phyloP scores from a whole-genome alignment of 2,329 filamentous ascomycete genomes.

The Botrytis fabae region DNA sequence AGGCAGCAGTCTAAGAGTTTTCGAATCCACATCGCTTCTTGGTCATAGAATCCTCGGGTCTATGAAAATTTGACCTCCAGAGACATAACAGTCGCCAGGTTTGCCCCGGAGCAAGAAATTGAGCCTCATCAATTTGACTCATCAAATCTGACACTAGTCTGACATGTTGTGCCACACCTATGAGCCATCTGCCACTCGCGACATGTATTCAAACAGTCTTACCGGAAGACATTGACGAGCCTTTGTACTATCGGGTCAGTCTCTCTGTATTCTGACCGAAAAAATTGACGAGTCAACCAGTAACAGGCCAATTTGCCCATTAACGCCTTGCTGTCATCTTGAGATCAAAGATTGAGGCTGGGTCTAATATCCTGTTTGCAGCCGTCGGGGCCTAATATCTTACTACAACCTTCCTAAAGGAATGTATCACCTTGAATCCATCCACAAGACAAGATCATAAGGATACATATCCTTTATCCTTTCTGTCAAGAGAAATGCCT shows the following conservation, averaged over 20 bases:
- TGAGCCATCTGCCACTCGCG: slow-evolving; percentile 1
- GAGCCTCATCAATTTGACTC: neutral
- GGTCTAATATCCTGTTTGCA: neutral
- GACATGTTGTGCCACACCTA: neutral
- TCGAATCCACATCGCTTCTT: neutral
- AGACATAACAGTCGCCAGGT: too few species aligned
- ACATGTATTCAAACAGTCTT: neutral
- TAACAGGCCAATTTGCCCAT: neutral
- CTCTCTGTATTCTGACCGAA: neutral
- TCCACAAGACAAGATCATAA: neutral
- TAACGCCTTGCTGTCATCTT: neutral
- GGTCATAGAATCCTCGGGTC: neutral
- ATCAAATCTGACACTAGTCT: neutral
- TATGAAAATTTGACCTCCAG: neutral
- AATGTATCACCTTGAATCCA: neutral
- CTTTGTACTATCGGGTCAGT: slow-evolving; percentile 2
- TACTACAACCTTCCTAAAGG: neutral
- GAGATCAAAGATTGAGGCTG: neutral
- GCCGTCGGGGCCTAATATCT: neutral
- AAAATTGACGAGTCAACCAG: neutral
- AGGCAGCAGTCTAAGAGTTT: neutral
- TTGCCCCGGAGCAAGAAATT: neutral
- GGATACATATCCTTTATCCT: neutral
- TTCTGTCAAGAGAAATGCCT: slow-evolving; percentile 9
- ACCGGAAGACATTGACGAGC: neutral